Evolutionary conservation across 1,284 basidiomycete species (phyloP), one percentile per base, ranked within the genome.

Genomic region (Ceratobasidium papillatum): DNA sequence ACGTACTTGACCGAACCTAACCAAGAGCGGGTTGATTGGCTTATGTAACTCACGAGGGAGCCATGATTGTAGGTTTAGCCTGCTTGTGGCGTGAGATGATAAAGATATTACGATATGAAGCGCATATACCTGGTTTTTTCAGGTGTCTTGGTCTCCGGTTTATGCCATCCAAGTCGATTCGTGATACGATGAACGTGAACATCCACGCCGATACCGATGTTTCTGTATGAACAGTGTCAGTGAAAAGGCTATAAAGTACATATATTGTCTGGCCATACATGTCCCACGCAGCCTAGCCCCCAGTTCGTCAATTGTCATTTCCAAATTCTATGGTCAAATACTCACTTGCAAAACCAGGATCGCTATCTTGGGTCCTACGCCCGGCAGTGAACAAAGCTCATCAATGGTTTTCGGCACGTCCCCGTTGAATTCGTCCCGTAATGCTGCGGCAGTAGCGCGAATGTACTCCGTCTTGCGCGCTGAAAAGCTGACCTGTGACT

Each of bases 161-260:
- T 88, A 81, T 98, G 95, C 97, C 97, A 99, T 27, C 93, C 91
- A 0, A 99, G 83, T 25, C 96, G 87, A 79, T 98, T 97, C 14
- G 95, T 95, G 74, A 99, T 96, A 0, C 97, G 86, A 79, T 99
- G 96, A 0, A 99, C 97, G 80, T 99, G 96, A 0, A 95, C 92
- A 79, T 99, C 97, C 0, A 99, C 96, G 0, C 97, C 97, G 47
- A 99, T 98, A 0, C 96, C 97, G n/a, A 88, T 86, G 78, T 98
- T 96, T 59, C 94, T 94, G 78, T 38, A 36, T 38, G 19, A 14
- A n/a, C 17, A 0, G 17, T 14, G 17, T 66, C n/a, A 52, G 58
- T 19, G 32, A 9, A 34, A n/a, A 34, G 12, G 9, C 32, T n/a
- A 7, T 56, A 17, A n/a, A 36, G 17, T 3, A n/a, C 43, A 27